These are phyloP conservation scores for Venturia pyrina DNA, from an alignment of 2,329 filamentous ascomycete genomes.

Conservation along the genomic window DNA sequence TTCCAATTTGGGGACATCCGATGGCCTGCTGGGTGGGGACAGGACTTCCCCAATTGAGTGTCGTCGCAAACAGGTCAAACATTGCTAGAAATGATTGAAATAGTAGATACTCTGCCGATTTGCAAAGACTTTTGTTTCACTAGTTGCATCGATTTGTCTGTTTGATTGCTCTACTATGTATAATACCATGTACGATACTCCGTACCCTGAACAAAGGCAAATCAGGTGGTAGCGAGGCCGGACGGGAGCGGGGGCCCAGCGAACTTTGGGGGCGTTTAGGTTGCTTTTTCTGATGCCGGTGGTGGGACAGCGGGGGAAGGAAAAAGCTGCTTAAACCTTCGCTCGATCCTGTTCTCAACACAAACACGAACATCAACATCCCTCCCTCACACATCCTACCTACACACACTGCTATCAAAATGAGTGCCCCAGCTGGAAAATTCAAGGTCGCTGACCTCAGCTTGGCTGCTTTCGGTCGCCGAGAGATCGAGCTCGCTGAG, in stretches of 20 bases:
- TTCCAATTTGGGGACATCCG: neutral
- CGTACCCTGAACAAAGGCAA: too few species aligned
- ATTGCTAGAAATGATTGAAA: too few species aligned
- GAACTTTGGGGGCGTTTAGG: too few species aligned
- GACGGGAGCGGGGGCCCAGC: too few species aligned
- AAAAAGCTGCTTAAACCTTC: neutral
- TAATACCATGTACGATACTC: too few species aligned
- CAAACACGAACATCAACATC: neutral
- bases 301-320: neutral
- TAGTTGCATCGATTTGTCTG: too few species aligned
- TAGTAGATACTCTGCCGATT: too few species aligned
- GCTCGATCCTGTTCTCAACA: neutral
- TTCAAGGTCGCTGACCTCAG: conserved; percentile 98
- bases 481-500: conserved; percentile 97
- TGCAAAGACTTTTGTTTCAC: too few species aligned
- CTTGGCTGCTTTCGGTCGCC: conserved; percentile 95
- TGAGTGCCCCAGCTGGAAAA: conserved; percentile 74
- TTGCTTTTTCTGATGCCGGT: too few species aligned
- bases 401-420: conserved; percentile 25
- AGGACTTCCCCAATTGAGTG: neutral
- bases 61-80: neutral
- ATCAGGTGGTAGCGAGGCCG: too few species aligned
- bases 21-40: neutral
- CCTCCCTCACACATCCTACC: neutral
- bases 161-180: too few species aligned